Evolutionary conservation across 768 basidiomycete species (phyloP).

Genomic region (Lentinula lateritia): DNA sequence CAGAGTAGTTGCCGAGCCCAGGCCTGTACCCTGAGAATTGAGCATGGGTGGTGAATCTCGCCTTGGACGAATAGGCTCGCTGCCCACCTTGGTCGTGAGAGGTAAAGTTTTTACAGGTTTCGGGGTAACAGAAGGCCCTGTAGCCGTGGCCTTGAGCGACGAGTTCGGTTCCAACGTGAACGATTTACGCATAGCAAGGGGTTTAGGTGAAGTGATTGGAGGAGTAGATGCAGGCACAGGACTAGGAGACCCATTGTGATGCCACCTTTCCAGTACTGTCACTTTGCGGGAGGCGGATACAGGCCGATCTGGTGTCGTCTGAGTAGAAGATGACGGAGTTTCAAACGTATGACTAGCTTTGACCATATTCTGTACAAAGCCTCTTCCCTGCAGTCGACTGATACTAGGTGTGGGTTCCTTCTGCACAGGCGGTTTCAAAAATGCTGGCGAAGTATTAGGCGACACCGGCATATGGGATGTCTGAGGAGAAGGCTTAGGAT

Average conservation of each 20-base stretch:
- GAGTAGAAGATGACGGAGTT: conserved; percentile 26
- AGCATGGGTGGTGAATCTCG: conserved; percentile 14
- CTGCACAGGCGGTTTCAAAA: conserved; percentile 46
- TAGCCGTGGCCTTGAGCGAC: conserved; percentile 1
- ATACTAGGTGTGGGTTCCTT: conserved; percentile 82
- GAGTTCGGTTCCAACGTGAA: conserved; percentile 24
- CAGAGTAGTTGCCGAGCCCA: conserved; percentile 76
- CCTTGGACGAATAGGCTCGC: not conserved
- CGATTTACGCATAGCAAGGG: conserved; percentile 33
- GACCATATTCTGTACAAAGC: conserved; percentile 82
- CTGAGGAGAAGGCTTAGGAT: conserved; percentile 37
- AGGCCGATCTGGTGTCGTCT: conserved; percentile 25
- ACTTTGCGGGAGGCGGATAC: conserved; percentile 32
- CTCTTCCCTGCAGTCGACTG: conserved; percentile 76
- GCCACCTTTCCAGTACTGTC: conserved; percentile 75
- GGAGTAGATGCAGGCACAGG: conserved; percentile 30
- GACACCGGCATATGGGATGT: conserved; percentile 39
- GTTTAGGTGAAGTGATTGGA: conserved; percentile 25
- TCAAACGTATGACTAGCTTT: conserved; percentile 57
- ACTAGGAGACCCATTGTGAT: conserved; percentile 25
- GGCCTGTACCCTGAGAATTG: conserved; percentile 24
- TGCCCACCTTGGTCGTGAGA: not conserved
- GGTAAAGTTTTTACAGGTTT: conserved; percentile 21
- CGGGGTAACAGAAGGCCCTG: conserved; percentile 16
- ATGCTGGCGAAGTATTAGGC: conserved; percentile 46